phyloP scores from a whole-genome alignment of 306 rosid species.

The Potentilla sterilis region DNA sequence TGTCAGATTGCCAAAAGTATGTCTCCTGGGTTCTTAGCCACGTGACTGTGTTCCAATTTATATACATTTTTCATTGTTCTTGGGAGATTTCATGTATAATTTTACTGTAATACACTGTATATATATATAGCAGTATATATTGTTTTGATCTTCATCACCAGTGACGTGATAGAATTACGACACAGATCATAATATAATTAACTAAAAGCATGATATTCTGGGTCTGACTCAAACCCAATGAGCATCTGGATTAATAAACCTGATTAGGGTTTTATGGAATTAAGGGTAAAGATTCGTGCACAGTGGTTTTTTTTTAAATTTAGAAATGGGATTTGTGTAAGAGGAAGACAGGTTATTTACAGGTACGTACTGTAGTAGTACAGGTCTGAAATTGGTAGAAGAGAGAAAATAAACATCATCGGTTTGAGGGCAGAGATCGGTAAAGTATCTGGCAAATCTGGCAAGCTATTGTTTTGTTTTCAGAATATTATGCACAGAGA shows the following conservation, averaged over 20 bases:
- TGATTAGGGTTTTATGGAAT: slow-evolving; percentile 1
- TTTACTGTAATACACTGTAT: background rate
- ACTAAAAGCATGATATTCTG: background rate
- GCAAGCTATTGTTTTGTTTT: background rate
- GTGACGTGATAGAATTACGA: slow-evolving; percentile 12
- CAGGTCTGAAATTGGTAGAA: background rate
- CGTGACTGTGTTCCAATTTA: background rate
- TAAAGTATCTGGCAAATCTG: background rate
- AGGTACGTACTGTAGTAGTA: background rate
- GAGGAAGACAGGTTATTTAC: background rate
- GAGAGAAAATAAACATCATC: background rate
- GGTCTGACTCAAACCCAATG: background rate
- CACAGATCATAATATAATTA: background rate
- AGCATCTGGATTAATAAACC: background rate
- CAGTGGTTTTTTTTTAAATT: background rate
- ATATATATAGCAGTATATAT: background rate
- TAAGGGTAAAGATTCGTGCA: background rate
- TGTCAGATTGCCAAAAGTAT: slow-evolving; percentile 16
- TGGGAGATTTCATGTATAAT: background rate
- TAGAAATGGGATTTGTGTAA: background rate
- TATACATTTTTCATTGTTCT: background rate
- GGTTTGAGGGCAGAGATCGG: background rate
- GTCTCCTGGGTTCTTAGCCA: slow-evolving; percentile 6
- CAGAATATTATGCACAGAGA: background rate
- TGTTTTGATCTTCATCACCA: background rate